Percentiles rank a stretch among this genome's conserved stretches.
Conservation (phyloP, 345 rosid genomes). For the Durio zibethinus region DNA sequence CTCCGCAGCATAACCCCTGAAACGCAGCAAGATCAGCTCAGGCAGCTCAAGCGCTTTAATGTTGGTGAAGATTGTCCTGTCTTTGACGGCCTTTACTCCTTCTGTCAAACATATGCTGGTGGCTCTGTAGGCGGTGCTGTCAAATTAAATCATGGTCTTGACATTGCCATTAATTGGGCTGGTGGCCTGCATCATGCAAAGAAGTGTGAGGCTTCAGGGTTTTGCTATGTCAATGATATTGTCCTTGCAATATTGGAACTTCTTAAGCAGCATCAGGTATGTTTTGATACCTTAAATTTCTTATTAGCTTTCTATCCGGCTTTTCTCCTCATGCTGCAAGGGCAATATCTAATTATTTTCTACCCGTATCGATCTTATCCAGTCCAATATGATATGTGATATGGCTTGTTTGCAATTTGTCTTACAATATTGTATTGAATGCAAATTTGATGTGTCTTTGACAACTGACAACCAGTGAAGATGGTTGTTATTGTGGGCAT, state of each 20-base stretch:
- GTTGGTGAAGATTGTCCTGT: constrained; percentile 79
- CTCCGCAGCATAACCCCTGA: constrained; percentile 66
- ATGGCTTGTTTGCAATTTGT: background rate
- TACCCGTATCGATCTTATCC: background rate
- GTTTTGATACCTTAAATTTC: background rate
- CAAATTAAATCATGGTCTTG: constrained; percentile 59
- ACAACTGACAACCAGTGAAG: background rate
- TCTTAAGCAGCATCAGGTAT: constrained; percentile 68
- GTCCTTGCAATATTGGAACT: constrained; percentile 71
- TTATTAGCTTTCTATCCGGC: background rate
- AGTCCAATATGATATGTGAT: background rate
- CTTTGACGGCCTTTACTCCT: constrained; percentile 67
- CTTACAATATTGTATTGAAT: background rate
- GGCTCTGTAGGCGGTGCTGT: constrained; percentile 73
- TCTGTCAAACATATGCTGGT: constrained; percentile 73
- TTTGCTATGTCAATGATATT: constrained; percentile 71
- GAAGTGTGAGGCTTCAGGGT: constrained; percentile 54
- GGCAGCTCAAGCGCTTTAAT: constrained; percentile 67
- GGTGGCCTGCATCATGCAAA: constrained; percentile 76
- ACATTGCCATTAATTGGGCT: constrained; percentile 67
- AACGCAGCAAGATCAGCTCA: constrained; percentile 65
- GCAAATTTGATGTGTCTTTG: background rate
- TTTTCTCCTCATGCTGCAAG: constrained; percentile 5
- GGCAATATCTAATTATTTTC: too few species aligned
- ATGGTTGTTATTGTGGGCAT: background rate